phyloP scores from a whole-genome alignment of 345 rosid species.

The Turnera subulata region DNA sequence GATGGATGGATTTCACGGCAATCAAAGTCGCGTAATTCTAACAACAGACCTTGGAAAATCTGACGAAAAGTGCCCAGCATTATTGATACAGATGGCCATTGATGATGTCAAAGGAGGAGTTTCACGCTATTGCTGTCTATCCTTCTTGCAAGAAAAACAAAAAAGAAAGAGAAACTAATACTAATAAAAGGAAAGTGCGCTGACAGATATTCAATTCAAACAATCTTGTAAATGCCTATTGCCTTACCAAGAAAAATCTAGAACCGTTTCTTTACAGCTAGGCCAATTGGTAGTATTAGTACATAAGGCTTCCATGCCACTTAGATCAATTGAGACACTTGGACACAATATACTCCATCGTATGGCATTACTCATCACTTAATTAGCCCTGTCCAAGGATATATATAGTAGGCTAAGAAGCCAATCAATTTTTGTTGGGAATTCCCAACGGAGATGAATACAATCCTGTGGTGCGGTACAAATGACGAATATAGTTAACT shows the following conservation, averaged over 20 bases:
- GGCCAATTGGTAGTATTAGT: neutral
- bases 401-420: no score
- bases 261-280: constrained; percentile 15
- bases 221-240: neutral
- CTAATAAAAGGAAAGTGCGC: neutral
- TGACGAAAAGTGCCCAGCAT: constrained; percentile 9
- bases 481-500: no score
- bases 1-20: constrained; percentile 4
- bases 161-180: neutral
- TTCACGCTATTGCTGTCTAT: neutral
- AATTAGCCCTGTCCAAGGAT: no score
- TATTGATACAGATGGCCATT: neutral
- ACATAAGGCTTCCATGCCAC: neutral
- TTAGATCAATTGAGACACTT: neutral
- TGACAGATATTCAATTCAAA: constrained; percentile 1
- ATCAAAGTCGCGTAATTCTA: constrained; percentile 16
- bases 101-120: neutral
- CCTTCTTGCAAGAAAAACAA: neutral
- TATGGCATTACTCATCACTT: no score
- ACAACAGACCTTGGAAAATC: constrained; percentile 7
- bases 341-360: no score
- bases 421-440: no score
- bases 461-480: no score
- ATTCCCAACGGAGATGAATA: no score
- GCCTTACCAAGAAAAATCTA: constrained; percentile 11